Evolutionary conservation across 108 stramenopile species (phyloP).

Genomic region (Skeletonema costatum): DNA sequence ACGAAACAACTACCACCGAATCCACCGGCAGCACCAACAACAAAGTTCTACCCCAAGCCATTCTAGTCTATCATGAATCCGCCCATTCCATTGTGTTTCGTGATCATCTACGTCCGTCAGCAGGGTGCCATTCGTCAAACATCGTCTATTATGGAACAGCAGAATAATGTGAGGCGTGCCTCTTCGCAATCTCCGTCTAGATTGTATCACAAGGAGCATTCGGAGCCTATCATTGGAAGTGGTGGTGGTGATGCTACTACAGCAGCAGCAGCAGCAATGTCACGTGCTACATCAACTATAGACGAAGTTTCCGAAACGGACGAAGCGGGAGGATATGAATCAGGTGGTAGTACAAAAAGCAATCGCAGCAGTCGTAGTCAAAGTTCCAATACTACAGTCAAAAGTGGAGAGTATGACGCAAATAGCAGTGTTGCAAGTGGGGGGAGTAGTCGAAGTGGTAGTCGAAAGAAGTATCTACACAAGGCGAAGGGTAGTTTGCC

Average conservation of each 20-base stretch:
- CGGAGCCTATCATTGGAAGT: background rate
- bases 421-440: constrained; percentile 16
- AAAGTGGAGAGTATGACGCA: background rate
- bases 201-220: background rate
- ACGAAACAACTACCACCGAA: background rate
- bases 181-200: background rate
- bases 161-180: constrained; percentile 1
- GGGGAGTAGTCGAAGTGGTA: constrained; percentile 3
- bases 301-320: background rate
- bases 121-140: constrained; percentile 36
- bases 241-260: no score
- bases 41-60: constrained; percentile 37
- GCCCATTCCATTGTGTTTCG: constrained; percentile 91
- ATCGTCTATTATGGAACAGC: constrained; percentile 16
- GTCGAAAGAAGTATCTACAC: background rate
- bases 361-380: constrained; percentile 20
- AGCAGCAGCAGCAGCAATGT: background rate
- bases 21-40: background rate
- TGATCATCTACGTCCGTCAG: constrained; percentile 72
- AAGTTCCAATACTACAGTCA: background rate
- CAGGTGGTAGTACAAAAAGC: constrained; percentile 35
- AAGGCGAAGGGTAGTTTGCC: background rate
- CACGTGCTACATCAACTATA: constrained; percentile 5
- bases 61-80: constrained; percentile 80
- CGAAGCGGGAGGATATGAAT: constrained; percentile 33